Base-by-base conservation (phyloP, 2,329 filamentous ascomycete species). In the Xylariaceae sp. region DNA sequence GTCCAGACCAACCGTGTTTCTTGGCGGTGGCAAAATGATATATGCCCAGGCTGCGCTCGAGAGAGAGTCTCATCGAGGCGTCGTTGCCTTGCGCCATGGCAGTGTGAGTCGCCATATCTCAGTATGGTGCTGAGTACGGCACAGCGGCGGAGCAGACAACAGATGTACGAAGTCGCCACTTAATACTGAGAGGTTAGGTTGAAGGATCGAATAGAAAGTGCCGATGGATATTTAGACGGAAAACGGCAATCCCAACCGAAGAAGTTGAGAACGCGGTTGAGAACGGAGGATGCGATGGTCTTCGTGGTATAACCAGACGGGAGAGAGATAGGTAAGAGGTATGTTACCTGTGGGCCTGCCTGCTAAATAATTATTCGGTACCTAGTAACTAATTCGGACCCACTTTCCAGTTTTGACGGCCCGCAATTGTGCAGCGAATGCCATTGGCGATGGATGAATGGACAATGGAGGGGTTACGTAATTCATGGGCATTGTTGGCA, bases 1-100 rank as follows among this genome's bases (percentile, higher is more conserved):
- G 73, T 41, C 74, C 75, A 32, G 66, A 64, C 74, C 74, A 77
- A 53, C 68, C 66, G 57, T 70, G 72, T 51, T 73, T 69, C 47
- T 71, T 68, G 4, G 68, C 59, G 1, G 72, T 72, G 3, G 70
- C 71, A 55, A 70, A 72, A 56, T 75, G 68, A 12, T 71, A 60
- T 48, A 77, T 76, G 41, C 74, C 74, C n/a, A 76, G 56, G 43
- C 58, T 65, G 37, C 65, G 64, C 59, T 70, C 68, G 12, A 70
- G 57, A 7, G 59, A 62, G 52, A 47, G 60, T 57, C 67, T 64
- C 54, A 70, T 57, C 12, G 59, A 60, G 56, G 68, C 65, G 60
- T 69, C 55, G 37, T 65, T 67, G 55, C 67, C 68, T 58, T 70
- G 68, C 19, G 66, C 65, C 67, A 70, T 69, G 41, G 68, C 64